Evolutionary conservation across 108 stramenopile species (phyloP), one percentile per base, ranked within the genome.

Genomic region (Fragilaria radians): DNA sequence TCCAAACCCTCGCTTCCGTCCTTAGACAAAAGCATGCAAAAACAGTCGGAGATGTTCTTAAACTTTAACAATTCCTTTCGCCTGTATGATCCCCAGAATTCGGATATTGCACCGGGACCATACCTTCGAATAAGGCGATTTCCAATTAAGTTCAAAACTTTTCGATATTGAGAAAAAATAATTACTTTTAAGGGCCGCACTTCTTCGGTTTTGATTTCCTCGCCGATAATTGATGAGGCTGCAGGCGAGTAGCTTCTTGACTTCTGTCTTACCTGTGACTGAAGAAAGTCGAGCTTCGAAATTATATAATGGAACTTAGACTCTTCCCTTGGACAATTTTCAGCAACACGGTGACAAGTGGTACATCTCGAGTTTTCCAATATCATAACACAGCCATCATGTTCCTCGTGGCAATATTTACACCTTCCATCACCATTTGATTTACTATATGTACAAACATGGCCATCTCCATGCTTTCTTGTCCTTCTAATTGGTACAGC

Each of bases 1-100:
- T 98, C 95, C 23, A 98, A 85, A 5, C 97, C 97, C 57, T 89
- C 86, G 27, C 78, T 77, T 1, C 95, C 97, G 57, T 96, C 94
- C 48, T 91, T 93, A 5, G 77, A 75, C 1, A 95, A 73, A 3
- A 98, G 77, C 77, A 98, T 78, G 48, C 74, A 81, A 58, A 94
- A 79, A 52, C 93, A 94, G 7, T 73, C 54, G 0, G 57, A 62
- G 28, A 66, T 51, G 22, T 77, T 54, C 21, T 65, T 63, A 55
- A 93, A 93, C 61, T 83, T 88, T 42, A 62, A 49, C 51, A 93
- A 62, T 52, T 89, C 88, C 58, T 78, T 50, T 25, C 52, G 52
- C 31, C 86, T 53, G 19, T 67, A 68, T 26, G 48, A 54, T 26
- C 81, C 79, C 71, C 80, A 93, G 54, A 75, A 93, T 65, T 89